Conservation (phyloP, 768 basidiomycete species). For the Tulasnella sp. region DNA sequence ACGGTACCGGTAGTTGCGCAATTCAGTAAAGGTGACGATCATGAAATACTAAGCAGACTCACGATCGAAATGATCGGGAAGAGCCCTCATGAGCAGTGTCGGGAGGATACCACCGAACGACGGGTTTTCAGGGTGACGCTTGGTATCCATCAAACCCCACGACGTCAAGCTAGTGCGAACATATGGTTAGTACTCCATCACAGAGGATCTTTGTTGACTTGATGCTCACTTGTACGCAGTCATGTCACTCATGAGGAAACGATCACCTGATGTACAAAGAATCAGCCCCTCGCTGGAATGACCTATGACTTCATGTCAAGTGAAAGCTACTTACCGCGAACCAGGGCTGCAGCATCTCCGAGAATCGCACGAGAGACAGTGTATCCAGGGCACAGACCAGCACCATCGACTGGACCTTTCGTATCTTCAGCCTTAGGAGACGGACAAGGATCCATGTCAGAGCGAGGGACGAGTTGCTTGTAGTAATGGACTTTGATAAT, state of each 20-base stretch:
- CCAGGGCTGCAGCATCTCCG: constrained; percentile 19
- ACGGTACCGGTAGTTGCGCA: neutral
- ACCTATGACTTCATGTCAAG: constrained; percentile 5
- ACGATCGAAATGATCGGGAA: constrained; percentile 57
- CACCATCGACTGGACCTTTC: neutral
- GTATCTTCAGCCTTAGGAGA: constrained; percentile 4
- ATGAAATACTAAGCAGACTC: neutral
- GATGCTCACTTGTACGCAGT: constrained; percentile 46
- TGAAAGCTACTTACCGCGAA: constrained; percentile 8
- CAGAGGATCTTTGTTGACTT: too few relatives aligned
- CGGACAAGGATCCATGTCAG: too few relatives aligned
- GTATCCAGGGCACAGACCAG: constrained; percentile 17
- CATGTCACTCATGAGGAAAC: constrained; percentile 64
- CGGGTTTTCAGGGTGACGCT: constrained; percentile 36
- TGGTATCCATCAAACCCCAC: constrained; percentile 63
- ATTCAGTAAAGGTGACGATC: neutral
- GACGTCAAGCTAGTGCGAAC: constrained; percentile 36
- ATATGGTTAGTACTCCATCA: too few relatives aligned
- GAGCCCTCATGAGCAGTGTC: constrained; percentile 55
- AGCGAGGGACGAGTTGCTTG: neutral
- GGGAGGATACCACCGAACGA: constrained; percentile 66
- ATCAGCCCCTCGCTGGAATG: neutral
- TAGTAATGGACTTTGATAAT: too few relatives aligned
- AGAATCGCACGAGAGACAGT: constrained; percentile 17
- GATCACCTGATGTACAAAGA: constrained; percentile 33